Conservation (phyloP, 805 yeast species). For the Yarrowia sp. region DNA sequence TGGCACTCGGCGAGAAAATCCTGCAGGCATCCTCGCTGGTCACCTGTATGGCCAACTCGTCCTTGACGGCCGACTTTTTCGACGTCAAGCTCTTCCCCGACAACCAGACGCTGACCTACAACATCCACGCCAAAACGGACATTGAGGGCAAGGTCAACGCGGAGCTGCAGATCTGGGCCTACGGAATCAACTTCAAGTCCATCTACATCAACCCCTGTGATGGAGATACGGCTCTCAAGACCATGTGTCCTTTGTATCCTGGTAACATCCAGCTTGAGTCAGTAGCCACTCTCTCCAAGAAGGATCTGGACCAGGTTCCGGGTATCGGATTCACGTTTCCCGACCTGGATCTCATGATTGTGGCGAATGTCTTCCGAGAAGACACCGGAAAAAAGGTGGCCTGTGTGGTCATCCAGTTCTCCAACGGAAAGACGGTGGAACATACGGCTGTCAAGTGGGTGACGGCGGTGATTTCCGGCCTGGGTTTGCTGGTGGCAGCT, state of each 20-base stretch:
- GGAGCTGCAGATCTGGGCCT: conserved; percentile 72
- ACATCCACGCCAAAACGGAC: conserved; percentile 66
- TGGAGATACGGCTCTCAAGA: conserved; percentile 57
- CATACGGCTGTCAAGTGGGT: conserved; percentile 89
- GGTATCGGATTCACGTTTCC: conserved; percentile 85
- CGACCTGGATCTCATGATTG: conserved; percentile 76
- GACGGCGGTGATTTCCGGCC: conserved; percentile 84
- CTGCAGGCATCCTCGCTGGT: conserved; percentile 73
- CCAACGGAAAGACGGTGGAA: conserved; percentile 76
- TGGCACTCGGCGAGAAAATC: conserved; percentile 25
- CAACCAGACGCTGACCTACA: conserved; percentile 62
- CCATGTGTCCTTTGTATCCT: conserved; percentile 85
- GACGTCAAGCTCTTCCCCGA: conserved; percentile 75
- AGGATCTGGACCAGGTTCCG: conserved; percentile 61
- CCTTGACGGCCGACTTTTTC: conserved; percentile 69
- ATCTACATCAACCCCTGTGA: conserved; percentile 61
- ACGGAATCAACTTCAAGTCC: conserved; percentile 71
- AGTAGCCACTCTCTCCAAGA: conserved; percentile 51
- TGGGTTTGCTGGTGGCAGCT: conserved; percentile 82
- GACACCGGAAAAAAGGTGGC: conserved; percentile 49
- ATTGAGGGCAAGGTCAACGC: conserved; percentile 68
- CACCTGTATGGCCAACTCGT: conserved; percentile 77
- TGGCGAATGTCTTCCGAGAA: conserved; percentile 48
- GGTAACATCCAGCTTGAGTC: conserved; percentile 78
- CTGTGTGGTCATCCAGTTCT: conserved; percentile 71